Percentiles rank a stretch among this genome's conserved stretches.
Conservation (phyloP, 2,329 filamentous ascomycete genomes). For the Myriosclerotinia curreyana region DNA sequence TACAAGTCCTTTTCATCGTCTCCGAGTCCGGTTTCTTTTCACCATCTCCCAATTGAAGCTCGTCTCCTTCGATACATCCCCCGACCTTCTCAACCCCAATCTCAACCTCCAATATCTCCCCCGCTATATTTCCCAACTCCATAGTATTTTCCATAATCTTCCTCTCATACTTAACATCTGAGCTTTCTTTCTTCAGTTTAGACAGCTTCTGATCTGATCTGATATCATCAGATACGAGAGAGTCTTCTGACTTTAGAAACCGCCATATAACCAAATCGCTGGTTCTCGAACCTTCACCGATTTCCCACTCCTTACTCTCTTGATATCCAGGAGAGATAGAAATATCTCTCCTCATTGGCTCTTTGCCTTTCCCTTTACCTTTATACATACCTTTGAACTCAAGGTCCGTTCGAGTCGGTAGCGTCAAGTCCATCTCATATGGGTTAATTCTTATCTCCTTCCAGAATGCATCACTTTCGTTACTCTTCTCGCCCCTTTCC, state of each 20-base stretch:
- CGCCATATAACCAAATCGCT: too few species aligned
- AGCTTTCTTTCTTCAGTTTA: background rate
- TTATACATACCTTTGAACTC: background rate
- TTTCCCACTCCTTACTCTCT: too few species aligned
- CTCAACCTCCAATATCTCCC: background rate
- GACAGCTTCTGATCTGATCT: background rate
- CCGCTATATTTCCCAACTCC: too few species aligned
- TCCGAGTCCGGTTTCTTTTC: background rate
- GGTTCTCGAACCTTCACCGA: background rate
- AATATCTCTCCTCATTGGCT: background rate
- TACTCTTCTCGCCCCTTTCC: background rate
- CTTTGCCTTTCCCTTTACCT: background rate
- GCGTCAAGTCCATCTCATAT: background rate
- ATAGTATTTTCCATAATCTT: background rate
- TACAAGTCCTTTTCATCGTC: background rate
- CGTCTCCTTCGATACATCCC: too few species aligned
- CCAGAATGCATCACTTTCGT: background rate
- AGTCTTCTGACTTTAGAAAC: too few species aligned
- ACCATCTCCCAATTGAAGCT: background rate
- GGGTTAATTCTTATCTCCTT: background rate
- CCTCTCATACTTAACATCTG: too few species aligned
- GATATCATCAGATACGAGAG: background rate
- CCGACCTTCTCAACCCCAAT: too few species aligned
- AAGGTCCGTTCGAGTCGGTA: background rate
- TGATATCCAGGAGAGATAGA: background rate